These are phyloP conservation scores for Nyssa sinensis DNA, from an alignment of 148 eudicot genomes.

Conservation along the genomic window DNA sequence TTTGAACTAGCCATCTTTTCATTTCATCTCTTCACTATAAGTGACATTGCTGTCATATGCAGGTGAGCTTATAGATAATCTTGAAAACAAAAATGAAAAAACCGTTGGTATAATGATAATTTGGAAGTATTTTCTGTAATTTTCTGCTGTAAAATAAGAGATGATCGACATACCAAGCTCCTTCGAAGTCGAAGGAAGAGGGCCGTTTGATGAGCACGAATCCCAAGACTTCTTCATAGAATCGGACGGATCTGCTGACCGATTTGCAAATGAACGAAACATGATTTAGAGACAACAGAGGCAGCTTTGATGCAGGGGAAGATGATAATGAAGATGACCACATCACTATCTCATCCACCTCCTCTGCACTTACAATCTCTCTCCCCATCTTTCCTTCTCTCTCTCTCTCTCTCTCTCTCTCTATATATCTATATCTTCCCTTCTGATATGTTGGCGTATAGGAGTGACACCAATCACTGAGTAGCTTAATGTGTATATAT, in stretches of 20 bases:
- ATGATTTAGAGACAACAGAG: constrained; percentile 42
- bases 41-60: too few species aligned
- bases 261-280: constrained; percentile 50
- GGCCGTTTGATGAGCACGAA: constrained; percentile 56
- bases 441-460: too few species aligned
- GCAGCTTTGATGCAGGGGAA: constrained; percentile 14
- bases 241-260: constrained; percentile 30
- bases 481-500: too few species aligned
- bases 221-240: constrained; percentile 51
- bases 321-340: neutral
- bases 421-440: neutral
- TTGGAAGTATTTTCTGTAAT: too few species aligned
- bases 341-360: neutral
- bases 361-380: neutral
- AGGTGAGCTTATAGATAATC: too few species aligned
- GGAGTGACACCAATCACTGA: too few species aligned
- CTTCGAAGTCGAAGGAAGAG: constrained; percentile 55
- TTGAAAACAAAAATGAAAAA: too few species aligned
- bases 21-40: too few species aligned
- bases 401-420: constrained; percentile 2
- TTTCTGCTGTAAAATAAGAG: neutral
- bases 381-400: neutral
- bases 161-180: constrained; percentile 44
- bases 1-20: too few species aligned
- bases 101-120: too few species aligned